Evolutionary conservation across 805 yeast genomes (phyloP), one percentile per base, ranked within the genome.

Genomic region (Spathaspora girioi): DNA sequence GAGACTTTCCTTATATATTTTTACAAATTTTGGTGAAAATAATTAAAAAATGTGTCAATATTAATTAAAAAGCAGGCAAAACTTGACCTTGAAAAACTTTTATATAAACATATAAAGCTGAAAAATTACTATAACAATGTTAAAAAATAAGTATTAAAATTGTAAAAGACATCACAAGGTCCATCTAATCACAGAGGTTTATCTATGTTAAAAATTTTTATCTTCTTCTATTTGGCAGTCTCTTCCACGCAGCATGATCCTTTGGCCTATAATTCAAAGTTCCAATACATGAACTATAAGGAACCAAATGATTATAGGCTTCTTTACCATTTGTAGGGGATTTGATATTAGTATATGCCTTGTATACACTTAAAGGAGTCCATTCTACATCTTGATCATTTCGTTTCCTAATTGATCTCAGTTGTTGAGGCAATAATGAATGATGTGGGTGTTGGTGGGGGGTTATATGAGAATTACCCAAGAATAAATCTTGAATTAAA

Each of bases 331-430:
- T 44, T n/a, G 54, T 53, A n/a, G 56, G 56, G 3, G 66, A 61
- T 43, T 66, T 69, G 50, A 62, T 47, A 51, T 63, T 66, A 7
- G 73, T 66, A 48, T 61, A 69, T 2, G 71, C 73, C 15, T 68
- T 62, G 51, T 59, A 69, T 8, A 70, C 56, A 17, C 70, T 65
- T 31, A 63, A 55, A 2, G 75, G 75, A 44, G 57, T 59, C 75
- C 75, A 70, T 27, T 46, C 55, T 27, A 54, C 56, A 38, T 50
- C 56, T 38, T 50, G 49, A 43, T 50, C 54, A 12, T 15, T 18
- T 31, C 46, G 50, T 15, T 50, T 50, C 4, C 50, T 18, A 9
- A 47, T 48, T 19, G 52, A 9, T n/a, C 23, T 47, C 11, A 23
- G 15, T 15, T 12, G 14, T 2, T 1, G 8, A n/a, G n/a, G n/a